A percentile compares a stretch with the other conserved stretches of the same genome.
phyloP scores from a whole-genome alignment of 1,284 basidiomycete genomes.

The Somion occarium region DNA sequence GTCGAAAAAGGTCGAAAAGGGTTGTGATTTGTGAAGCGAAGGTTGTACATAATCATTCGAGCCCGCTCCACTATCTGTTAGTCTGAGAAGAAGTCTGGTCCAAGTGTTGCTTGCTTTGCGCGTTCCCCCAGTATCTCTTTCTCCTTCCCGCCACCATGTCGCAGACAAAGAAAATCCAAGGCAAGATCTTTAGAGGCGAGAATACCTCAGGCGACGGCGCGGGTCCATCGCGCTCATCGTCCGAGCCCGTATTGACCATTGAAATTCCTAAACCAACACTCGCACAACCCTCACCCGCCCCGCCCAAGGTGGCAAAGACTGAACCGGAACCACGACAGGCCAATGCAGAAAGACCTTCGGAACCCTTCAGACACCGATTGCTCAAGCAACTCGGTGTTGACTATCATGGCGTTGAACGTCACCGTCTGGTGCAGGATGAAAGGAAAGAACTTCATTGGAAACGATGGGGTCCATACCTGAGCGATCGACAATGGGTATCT shows the following conservation, averaged over 20 bases:
- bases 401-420: conserved; percentile 64
- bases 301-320: conserved; percentile 38
- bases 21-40: too few species aligned
- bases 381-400: conserved; percentile 50
- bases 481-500: conserved; percentile 95
- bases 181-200: conserved; percentile 65
- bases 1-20: too few species aligned
- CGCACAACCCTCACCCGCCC: conserved; percentile 24
- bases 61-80: too few species aligned
- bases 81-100: too few species aligned
- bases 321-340: conserved; percentile 23
- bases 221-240: conserved; percentile 24
- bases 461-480: conserved; percentile 96
- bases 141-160: conserved; percentile 30
- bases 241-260: conserved; percentile 63
- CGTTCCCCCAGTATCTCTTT: too few species aligned
- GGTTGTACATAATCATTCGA: too few species aligned
- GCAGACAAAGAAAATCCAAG: conserved; percentile 64
- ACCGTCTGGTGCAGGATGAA: conserved; percentile 70
- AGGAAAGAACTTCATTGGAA: conserved; percentile 85
- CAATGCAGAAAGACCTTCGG: conserved; percentile 17
- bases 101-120: too few species aligned
- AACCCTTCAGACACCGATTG: conserved; percentile 56
- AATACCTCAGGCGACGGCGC: conserved; percentile 15
- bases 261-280: conserved; percentile 62